Evolutionary conservation across 768 basidiomycete genomes (phyloP).

Genomic region (Auriculariales sp.): DNA sequence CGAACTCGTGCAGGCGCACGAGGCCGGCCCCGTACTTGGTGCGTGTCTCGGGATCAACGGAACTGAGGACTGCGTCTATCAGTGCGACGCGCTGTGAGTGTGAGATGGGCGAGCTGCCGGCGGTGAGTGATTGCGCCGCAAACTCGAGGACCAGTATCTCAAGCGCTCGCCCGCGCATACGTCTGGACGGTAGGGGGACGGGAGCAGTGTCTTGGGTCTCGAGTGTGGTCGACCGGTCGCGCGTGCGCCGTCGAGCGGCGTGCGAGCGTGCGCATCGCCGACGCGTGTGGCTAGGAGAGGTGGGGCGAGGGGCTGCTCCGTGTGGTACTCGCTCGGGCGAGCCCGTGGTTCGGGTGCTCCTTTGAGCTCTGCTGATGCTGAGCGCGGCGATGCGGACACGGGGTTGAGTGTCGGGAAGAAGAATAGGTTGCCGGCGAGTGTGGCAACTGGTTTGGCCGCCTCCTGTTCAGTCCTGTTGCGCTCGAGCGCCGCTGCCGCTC

Average conservation of each 20-base stretch:
- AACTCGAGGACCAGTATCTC: not conserved
- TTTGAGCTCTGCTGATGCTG: too few relatives aligned
- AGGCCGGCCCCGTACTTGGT: slow-evolving; percentile 20
- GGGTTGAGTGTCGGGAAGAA: too few relatives aligned
- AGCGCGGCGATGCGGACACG: too few relatives aligned
- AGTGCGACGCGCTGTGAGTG: not conserved
- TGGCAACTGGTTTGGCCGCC: too few relatives aligned
- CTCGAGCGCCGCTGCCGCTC: too few relatives aligned
- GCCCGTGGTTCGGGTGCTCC: too few relatives aligned
- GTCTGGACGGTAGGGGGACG: not conserved
- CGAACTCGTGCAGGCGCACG: slow-evolving; percentile 22
- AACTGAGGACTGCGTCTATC: not conserved
- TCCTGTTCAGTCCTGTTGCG: too few relatives aligned
- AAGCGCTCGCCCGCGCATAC: not conserved
- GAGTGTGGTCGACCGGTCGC: not conserved
- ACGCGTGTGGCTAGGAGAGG: not conserved
- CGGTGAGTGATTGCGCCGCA: not conserved
- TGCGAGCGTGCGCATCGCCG: not conserved
- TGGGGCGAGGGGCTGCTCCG: not conserved
- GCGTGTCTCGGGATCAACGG: not conserved
- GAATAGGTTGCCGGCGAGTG: too few relatives aligned
- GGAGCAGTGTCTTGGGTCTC: not conserved
- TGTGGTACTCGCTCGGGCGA: not conserved
- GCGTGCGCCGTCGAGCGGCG: not conserved
- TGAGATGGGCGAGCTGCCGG: not conserved